A percentile compares a stretch with the other conserved stretches of the same genome.
Conservation (phyloP, 306 rosid species). For the Prosopis cineraria region DNA sequence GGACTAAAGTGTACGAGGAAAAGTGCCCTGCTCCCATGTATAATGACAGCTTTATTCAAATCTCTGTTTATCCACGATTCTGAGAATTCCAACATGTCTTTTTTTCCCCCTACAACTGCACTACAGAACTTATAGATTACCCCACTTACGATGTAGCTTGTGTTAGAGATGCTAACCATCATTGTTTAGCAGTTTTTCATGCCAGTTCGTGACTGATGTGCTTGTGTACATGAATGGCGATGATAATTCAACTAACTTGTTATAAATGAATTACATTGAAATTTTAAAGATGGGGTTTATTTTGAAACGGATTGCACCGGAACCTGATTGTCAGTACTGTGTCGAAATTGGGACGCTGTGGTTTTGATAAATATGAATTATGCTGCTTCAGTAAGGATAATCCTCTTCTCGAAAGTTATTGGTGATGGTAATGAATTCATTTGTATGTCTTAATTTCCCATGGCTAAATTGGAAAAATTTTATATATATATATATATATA, state of each 20-base stretch:
- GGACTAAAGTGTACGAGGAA: constrained; percentile 28
- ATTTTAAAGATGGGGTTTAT: constrained; percentile 66
- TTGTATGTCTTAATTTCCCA: not conserved
- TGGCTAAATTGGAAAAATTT: not conserved
- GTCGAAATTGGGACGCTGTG: constrained; percentile 68
- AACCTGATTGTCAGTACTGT: constrained; percentile 54
- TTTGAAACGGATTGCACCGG: constrained; percentile 60
- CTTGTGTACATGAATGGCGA: constrained; percentile 39
- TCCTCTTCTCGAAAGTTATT: constrained; percentile 48
- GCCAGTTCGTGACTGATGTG: constrained; percentile 46
- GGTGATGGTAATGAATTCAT: constrained; percentile 47
- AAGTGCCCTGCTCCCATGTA: constrained; percentile 57
- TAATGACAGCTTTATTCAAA: constrained; percentile 51
- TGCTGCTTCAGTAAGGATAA: constrained; percentile 60
- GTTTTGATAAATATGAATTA: constrained; percentile 44
- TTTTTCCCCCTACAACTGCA: constrained; percentile 68
- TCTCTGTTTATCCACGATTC: constrained; percentile 47
- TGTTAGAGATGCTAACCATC: constrained; percentile 44
- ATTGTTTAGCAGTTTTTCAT: constrained; percentile 63
- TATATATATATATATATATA: not conserved
- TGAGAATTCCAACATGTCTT: constrained; percentile 46
- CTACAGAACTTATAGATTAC: constrained; percentile 41
- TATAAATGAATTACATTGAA: constrained; percentile 49
- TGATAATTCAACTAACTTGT: constrained; percentile 28
- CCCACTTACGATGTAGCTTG: constrained; percentile 46